Evolutionary conservation across 129 eudicot species (phyloP), one percentile per base, ranked within the genome.

Genomic region (Artemisia annua): DNA sequence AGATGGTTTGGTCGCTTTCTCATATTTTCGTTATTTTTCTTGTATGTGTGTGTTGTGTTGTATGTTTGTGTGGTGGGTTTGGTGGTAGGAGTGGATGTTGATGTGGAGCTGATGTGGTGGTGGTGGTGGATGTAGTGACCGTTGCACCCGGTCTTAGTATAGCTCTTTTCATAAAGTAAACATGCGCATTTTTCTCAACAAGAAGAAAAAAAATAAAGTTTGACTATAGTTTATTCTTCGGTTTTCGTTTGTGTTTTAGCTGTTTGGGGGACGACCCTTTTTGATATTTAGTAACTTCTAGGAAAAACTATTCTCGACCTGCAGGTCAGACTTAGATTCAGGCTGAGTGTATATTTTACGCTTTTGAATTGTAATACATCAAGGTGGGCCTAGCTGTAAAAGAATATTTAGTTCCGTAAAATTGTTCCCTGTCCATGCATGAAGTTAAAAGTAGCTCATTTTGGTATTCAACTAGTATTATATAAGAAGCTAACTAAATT

Each of bases 331-430:
- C 46, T 39, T 39, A 7, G 46, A 39, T 39, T 39, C 46, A 39
- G 7, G 0, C 2, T 39, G 46, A 0, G 46, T 7, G 46, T 10
- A 58, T 20, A n/a, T 57, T 57, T 57, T 5, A 57, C 24, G 32
- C 63, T 57, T 19, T 18, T 19, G 4, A 9, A 17, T 14, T 55
- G 1, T n/a, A 6, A 17, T 64, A 35, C 12, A 32, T 11, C 56
- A 35, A 66, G 46, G 48, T 28, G 26, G 46, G 55, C 48, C 50
- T 66, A 75, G 73, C 49, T 66, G 30, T 55, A 54, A 48, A n/a
- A 46, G 5, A 15, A 26, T 59, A n/a, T 59, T 8, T 16, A 26
- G 58, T 46, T 66, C 56, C 66, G 26, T 66, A 54, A 66, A 50
- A 66, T 11, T 26, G 17, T n/a, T 50, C 43, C n/a, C 30, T 67